Evolutionary conservation across 805 yeast genomes (phyloP).

Genomic region (Candida montana): DNA sequence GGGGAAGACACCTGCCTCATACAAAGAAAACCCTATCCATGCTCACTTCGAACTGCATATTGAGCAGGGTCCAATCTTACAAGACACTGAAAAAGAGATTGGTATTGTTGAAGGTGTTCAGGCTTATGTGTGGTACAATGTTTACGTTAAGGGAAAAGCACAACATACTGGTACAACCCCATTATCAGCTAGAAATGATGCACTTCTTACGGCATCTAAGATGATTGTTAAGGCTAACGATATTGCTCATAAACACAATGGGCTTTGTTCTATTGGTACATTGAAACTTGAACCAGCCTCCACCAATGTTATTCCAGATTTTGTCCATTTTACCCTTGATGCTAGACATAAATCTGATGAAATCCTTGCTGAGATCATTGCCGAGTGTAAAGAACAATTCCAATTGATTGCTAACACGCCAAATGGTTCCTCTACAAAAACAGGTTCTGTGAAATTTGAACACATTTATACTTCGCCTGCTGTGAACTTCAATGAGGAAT

Average conservation of each 20-base stretch:
- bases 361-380: slow-evolving; percentile 30
- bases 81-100: slow-evolving; percentile 46
- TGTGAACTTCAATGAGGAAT: slow-evolving; percentile 47
- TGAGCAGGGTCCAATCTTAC: slow-evolving; percentile 73
- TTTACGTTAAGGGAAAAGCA: slow-evolving; percentile 55
- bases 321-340: slow-evolving; percentile 56
- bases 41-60: slow-evolving; percentile 74
- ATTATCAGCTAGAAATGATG: slow-evolving; percentile 53
- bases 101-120: slow-evolving; percentile 68
- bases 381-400: slow-evolving; percentile 35
- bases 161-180: slow-evolving; percentile 78
- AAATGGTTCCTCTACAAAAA: slow-evolving; percentile 20
- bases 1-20: slow-evolving; percentile 46
- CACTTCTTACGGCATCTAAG: slow-evolving; percentile 51
- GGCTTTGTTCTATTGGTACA: slow-evolving; percentile 56
- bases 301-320: slow-evolving; percentile 63
- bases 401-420: slow-evolving; percentile 23
- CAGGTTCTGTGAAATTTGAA: slow-evolving; percentile 35
- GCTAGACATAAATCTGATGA: slow-evolving; percentile 50
- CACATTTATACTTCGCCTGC: slow-evolving; percentile 49
- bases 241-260: slow-evolving; percentile 45
- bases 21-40: slow-evolving; percentile 47
- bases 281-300: slow-evolving; percentile 53
- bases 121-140: slow-evolving; percentile 57
- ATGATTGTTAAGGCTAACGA: slow-evolving; percentile 53